phyloP scores from a whole-genome alignment of 805 yeast genomes.

The Henningerozyma blattae region DNA sequence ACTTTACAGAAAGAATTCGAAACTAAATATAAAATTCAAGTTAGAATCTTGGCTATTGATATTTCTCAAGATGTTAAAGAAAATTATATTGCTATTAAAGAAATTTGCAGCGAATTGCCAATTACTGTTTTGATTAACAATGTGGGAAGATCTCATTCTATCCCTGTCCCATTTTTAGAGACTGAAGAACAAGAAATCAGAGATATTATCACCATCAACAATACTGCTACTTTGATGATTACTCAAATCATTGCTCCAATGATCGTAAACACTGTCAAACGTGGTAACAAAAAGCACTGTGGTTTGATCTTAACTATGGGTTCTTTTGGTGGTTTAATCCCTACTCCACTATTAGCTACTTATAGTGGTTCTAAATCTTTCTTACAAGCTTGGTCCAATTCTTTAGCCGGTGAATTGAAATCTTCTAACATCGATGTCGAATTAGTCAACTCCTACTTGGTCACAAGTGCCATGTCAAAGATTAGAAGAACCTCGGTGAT shows the following conservation, averaged over 20 bases:
- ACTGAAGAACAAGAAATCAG: constrained; percentile 64
- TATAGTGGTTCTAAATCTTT: constrained; percentile 96
- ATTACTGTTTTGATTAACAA: constrained; percentile 77
- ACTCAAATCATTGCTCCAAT: constrained; percentile 71
- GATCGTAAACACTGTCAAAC: constrained; percentile 42
- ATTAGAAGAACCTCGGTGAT: constrained; percentile 59
- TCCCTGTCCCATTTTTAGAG: constrained; percentile 87
- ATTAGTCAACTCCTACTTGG: constrained; percentile 74
- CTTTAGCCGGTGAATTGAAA: constrained; percentile 76
- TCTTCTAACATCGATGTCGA: constrained; percentile 71
- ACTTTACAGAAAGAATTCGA: constrained; percentile 51
- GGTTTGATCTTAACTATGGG: constrained; percentile 92
- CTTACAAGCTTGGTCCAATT: constrained; percentile 84
- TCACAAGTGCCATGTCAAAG: constrained; percentile 93
- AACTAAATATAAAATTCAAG: constrained; percentile 45
- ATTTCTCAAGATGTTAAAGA: constrained; percentile 49
- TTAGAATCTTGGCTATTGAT: constrained; percentile 66
- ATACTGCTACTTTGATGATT: constrained; percentile 68
- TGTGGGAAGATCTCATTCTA: constrained; percentile 89
- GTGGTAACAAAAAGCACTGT: constrained; percentile 26
- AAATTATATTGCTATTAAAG: constrained; percentile 42
- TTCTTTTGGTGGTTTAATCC: constrained; percentile 88
- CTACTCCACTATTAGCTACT: constrained; percentile 84
- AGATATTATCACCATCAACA: constrained; percentile 76
- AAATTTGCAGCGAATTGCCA: constrained; percentile 38